phyloP scores from a whole-genome alignment of 139 green algal genomes.

The Pedinophyceae sp. region DNA sequence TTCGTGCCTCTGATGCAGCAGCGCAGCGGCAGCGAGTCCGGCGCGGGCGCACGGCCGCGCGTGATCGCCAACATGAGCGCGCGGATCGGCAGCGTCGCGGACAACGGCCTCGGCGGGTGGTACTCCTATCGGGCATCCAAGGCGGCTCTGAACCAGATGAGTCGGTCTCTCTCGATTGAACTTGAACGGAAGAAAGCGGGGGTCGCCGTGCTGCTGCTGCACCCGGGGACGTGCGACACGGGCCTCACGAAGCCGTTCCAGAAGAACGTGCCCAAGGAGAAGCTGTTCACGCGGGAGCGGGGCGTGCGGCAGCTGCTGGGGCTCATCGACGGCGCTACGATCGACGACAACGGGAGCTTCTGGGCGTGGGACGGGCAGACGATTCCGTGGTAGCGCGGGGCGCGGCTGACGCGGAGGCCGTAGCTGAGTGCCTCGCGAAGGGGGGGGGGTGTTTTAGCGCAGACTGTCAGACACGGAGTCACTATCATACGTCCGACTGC shows the following conservation, averaged over 20 bases:
- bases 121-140: slow-evolving; percentile 57
- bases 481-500: too few species aligned
- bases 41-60: slow-evolving; percentile 19
- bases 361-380: slow-evolving; percentile 48
- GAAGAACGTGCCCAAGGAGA: slow-evolving; percentile 29
- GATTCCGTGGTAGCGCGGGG: slow-evolving; percentile 50
- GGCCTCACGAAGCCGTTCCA: slow-evolving; percentile 57
- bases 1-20: slow-evolving; percentile 29
- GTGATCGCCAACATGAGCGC: slow-evolving; percentile 59
- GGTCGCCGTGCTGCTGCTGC: slow-evolving; percentile 47
- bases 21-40: slow-evolving; percentile 7
- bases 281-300: slow-evolving; percentile 49
- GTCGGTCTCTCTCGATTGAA: slow-evolving; percentile 47
- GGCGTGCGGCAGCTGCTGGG: slow-evolving; percentile 44
- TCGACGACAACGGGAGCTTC: slow-evolving; percentile 38
- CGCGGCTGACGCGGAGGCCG: too few species aligned
- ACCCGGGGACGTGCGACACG: slow-evolving; percentile 67
- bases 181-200: slow-evolving; percentile 29
- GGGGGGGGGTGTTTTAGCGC: too few species aligned
- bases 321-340: slow-evolving; percentile 32
- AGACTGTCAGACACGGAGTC: too few species aligned
- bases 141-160: slow-evolving; percentile 68
- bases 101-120: slow-evolving; percentile 67
- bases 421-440: too few species aligned
- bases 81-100: slow-evolving; percentile 49